Conservation (phyloP, 495 filamentous ascomycete genomes). For the Glonium stellatum region DNA sequence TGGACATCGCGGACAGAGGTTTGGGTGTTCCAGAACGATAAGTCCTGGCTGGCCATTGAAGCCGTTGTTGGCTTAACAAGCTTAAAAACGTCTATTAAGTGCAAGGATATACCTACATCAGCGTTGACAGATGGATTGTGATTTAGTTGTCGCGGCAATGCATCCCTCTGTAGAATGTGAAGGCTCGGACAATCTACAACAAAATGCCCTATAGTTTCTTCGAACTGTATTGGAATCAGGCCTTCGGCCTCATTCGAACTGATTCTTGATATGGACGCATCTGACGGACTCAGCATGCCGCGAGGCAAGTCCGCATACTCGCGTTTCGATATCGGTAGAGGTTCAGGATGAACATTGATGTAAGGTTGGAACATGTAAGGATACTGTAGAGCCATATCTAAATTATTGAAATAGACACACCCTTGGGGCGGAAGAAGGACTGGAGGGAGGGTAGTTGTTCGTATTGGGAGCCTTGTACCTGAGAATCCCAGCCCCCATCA, state of each 20-base stretch:
- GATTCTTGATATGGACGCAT: neutral
- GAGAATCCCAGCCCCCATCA: neutral
- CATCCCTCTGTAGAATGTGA: neutral
- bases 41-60: neutral
- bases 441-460: neutral
- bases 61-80: neutral
- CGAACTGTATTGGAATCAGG: neutral
- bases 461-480: neutral
- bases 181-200: neutral
- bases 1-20: neutral
- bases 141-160: neutral
- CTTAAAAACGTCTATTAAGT: neutral
- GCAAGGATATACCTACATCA: neutral
- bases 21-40: neutral
- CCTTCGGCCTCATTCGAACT: neutral
- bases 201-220: neutral
- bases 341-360: neutral
- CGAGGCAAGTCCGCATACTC: neutral
- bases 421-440: neutral
- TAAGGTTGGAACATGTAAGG: neutral
- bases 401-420: neutral
- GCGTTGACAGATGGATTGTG: neutral
- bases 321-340: neutral
- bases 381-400: neutral
- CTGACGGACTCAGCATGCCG: neutral